phyloP scores from a whole-genome alignment of 495 filamentous ascomycete species.

The Bryoglossum gracile region DNA sequence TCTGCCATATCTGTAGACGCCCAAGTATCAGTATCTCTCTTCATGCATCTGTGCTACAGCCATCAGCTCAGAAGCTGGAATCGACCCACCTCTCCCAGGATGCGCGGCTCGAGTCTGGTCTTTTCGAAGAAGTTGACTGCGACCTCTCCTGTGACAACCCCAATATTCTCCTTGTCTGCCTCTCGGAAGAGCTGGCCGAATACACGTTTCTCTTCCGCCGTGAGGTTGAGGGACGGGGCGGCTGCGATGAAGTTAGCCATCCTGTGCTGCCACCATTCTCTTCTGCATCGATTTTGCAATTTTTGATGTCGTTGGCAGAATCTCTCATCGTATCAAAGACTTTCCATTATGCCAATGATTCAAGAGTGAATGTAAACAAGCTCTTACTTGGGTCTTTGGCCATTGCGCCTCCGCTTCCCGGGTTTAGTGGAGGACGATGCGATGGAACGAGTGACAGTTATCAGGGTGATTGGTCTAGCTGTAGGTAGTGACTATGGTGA shows the following conservation, averaged over 20 bases:
- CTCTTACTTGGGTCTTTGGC: conserved; percentile 28
- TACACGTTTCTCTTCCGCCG: conserved; percentile 82
- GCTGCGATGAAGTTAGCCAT: conserved; percentile 27
- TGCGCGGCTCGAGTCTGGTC: conserved; percentile 74
- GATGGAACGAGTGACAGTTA: too few relatives aligned
- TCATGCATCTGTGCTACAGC: background rate
- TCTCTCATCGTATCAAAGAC: background rate
- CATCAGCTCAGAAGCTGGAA: background rate
- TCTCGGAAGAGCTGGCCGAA: conserved; percentile 86
- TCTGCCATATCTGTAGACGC: conserved; percentile 83
- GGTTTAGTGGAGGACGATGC: too few relatives aligned
- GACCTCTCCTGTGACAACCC: conserved; percentile 92
- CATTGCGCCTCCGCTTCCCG: conserved; percentile 22
- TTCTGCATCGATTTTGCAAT: background rate
- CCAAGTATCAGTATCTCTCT: conserved; percentile 7
- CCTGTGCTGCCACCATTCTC: too few relatives aligned
- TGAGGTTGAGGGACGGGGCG: conserved; percentile 74
- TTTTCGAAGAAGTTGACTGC: conserved; percentile 98
- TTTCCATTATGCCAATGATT: background rate
- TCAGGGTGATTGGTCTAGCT: too few relatives aligned
- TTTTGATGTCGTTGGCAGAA: background rate
- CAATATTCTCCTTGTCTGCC: conserved; percentile 81
- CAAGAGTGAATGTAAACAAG: conserved; percentile 13
- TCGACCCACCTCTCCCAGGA: conserved; percentile 75
- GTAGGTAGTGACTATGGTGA: too few relatives aligned